These are phyloP conservation scores for Nakazawaea pomicola DNA, from an alignment of 805 yeast species.

Conservation along the genomic window DNA sequence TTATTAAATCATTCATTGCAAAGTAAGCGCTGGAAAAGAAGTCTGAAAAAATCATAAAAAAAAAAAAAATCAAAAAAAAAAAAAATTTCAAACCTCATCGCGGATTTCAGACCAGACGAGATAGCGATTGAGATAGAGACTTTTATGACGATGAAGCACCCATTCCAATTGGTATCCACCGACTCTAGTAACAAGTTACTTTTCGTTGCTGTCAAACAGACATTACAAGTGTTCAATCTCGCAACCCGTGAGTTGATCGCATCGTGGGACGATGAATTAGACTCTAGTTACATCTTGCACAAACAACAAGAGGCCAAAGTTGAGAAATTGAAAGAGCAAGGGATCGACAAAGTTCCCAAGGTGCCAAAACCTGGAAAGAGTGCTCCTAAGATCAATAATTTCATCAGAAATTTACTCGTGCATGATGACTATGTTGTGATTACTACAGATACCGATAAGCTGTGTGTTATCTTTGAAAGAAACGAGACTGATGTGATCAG, in stretches of 20 bases:
- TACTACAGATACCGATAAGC: slow-evolving; percentile 80
- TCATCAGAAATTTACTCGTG: slow-evolving; percentile 59
- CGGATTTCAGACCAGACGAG: no score
- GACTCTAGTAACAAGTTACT: slow-evolving; percentile 40
- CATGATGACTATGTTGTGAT: slow-evolving; percentile 53
- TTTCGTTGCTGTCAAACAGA: slow-evolving; percentile 54
- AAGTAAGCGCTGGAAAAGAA: slow-evolving; percentile 13
- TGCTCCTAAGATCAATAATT: slow-evolving; percentile 61
- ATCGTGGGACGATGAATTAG: slow-evolving; percentile 57
- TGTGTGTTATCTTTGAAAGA: slow-evolving; percentile 56
- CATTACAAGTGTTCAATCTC: slow-evolving; percentile 46
- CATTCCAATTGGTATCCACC: slow-evolving; percentile 55
- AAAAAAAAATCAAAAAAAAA: slow-evolving; percentile 5
- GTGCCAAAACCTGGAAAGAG: slow-evolving; percentile 63
- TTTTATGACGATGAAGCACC: slow-evolving; percentile 50
- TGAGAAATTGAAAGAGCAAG: slow-evolving; percentile 17
- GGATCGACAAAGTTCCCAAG: slow-evolving; percentile 37
- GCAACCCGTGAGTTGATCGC: slow-evolving; percentile 41
- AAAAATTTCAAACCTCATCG: slow-evolving; percentile 5
- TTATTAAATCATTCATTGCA: slow-evolving; percentile 8
- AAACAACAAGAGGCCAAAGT: slow-evolving; percentile 22
- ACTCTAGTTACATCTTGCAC: slow-evolving; percentile 36
- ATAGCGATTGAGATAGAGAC: no score
- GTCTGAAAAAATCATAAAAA: neutral
- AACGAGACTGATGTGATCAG: slow-evolving; percentile 27